Base-by-base conservation (phyloP, 2,329 filamentous ascomycete species). In the Penicillium sp. region DNA sequence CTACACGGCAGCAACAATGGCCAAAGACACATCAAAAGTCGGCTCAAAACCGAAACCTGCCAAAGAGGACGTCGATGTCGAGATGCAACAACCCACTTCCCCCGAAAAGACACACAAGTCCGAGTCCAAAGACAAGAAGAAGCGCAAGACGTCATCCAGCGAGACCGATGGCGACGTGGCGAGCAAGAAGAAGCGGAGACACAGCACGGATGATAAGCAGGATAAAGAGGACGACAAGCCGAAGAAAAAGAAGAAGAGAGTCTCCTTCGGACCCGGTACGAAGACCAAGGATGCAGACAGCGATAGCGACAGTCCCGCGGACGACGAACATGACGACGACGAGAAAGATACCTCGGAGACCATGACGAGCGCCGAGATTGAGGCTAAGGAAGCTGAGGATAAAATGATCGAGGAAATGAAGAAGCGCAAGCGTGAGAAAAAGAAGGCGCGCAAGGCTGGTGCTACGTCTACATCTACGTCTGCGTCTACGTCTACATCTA, bases 211-310 rank as follows among this genome's bases (percentile, higher is more conserved):
- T 47, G 61, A 59, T n/a, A 56, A 44, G 28, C 60, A 65, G 15
- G 64, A 65, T 4, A 53, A 56, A 24, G 61, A 65, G 9, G 59
- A 70, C 30, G 61, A 56, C 53, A 59, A 57, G 9, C 38, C 61
- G n/a, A 70, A 67, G 62, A 65, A 68, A 53, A 70, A 71, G 64
- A 73, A 73, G 64, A 89, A 89, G 72, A 87, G 85, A 4, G 88
- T 91, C 9, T 84, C 86, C 1, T 90, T 91, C 72, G 85, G 87
- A 1, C 80, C 85, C 8, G 87, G 88, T 55, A 88, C 86, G 3
- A 89, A 90, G 71, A 77, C 75, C 7, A 75, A 82, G 50, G 86
- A 89, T 73, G 85, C 81, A 83, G 30, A 49, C 19, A 57, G 54
- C 62, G 85, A 61, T n/a, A 63, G 61, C 44, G 60, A 59, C 38